phyloP scores from a whole-genome alignment of 805 yeast species.

The Teunomyces gatunensis region DNA sequence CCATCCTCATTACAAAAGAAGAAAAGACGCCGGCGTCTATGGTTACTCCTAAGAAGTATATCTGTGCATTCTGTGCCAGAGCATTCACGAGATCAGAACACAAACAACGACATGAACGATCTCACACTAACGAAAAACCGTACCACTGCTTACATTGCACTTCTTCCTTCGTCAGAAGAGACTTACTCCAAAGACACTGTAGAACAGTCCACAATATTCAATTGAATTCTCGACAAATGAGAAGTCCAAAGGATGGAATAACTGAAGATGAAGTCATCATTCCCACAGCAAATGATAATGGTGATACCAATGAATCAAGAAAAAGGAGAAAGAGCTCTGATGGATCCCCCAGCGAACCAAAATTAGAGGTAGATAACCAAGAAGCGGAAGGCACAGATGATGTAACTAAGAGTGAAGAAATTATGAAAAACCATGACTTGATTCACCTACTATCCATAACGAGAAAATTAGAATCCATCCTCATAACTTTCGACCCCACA shows the following conservation, averaged over 20 bases:
- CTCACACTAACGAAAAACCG: slow-evolving; percentile 93
- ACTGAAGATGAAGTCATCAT: neutral
- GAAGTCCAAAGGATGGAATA: neutral
- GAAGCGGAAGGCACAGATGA: neutral
- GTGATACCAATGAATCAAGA: neutral
- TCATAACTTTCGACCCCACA: slow-evolving; percentile 12
- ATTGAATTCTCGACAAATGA: slow-evolving; percentile 6
- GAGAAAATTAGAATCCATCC: slow-evolving; percentile 20
- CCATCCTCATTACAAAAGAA: neutral
- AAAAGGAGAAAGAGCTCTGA: slow-evolving; percentile 4
- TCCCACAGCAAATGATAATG: neutral
- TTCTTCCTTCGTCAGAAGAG: slow-evolving; percentile 74
- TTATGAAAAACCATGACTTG: slow-evolving; percentile 15
- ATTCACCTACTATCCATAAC: slow-evolving; percentile 29
- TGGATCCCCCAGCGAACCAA: neutral
- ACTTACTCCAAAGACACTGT: slow-evolving; percentile 71
- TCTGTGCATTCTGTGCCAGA: slow-evolving; percentile 77
- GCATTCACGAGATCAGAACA: slow-evolving; percentile 96
- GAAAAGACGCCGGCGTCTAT: slow-evolving; percentile 2
- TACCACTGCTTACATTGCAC: slow-evolving; percentile 70
- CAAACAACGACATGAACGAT: slow-evolving; percentile 86
- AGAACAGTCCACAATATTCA: slow-evolving; percentile 65
- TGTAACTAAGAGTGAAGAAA: neutral
- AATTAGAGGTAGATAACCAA: neutral
- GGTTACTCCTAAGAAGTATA: slow-evolving; percentile 60